Evolutionary conservation across 2,329 filamentous ascomycete genomes (phyloP).

Genomic region (Penicillium sp.): DNA sequence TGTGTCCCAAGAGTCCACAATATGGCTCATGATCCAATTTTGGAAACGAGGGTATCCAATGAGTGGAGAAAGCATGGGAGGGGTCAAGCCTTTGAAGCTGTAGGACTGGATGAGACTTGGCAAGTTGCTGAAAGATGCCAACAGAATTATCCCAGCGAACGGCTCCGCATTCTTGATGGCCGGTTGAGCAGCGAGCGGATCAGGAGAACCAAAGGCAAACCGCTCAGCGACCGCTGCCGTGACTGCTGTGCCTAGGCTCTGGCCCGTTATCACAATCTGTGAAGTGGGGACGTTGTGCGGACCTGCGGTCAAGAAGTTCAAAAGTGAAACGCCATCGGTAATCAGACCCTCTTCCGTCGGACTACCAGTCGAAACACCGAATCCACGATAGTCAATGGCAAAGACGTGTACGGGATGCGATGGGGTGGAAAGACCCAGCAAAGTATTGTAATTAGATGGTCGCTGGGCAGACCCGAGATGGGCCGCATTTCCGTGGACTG

Average conservation of each 20-base stretch:
- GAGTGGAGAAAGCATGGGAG: slow-evolving; percentile 74
- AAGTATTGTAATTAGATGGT: slow-evolving; percentile 74
- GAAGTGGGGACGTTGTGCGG: slow-evolving; percentile 69
- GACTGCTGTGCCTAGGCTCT: slow-evolving; percentile 87
- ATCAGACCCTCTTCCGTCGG: slow-evolving; percentile 83
- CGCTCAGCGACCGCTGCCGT: slow-evolving; percentile 73
- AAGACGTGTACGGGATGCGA: slow-evolving; percentile 71
- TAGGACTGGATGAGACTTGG: slow-evolving; percentile 76
- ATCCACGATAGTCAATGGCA: slow-evolving; percentile 90
- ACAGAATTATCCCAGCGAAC: slow-evolving; percentile 78
- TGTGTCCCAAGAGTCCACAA: slow-evolving; percentile 84
- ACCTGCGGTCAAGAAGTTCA: slow-evolving; percentile 64
- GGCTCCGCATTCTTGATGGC: slow-evolving; percentile 55
- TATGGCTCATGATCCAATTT: slow-evolving; percentile 61
- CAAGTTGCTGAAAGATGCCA: slow-evolving; percentile 78
- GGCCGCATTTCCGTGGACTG: slow-evolving; percentile 71
- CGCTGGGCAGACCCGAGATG: slow-evolving; percentile 79
- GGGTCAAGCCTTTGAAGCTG: slow-evolving; percentile 74
- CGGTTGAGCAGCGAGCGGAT: slow-evolving; percentile 43
- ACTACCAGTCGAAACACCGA: slow-evolving; percentile 75
- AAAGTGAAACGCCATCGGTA: slow-evolving; percentile 71
- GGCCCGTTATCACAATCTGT: slow-evolving; percentile 79
- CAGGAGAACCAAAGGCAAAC: slow-evolving; percentile 57
- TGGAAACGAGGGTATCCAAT: slow-evolving; percentile 67
- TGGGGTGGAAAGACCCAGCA: slow-evolving; percentile 70